Evolutionary conservation across 83 land plant genomes (phyloP).

Genomic region (Picea abies): DNA sequence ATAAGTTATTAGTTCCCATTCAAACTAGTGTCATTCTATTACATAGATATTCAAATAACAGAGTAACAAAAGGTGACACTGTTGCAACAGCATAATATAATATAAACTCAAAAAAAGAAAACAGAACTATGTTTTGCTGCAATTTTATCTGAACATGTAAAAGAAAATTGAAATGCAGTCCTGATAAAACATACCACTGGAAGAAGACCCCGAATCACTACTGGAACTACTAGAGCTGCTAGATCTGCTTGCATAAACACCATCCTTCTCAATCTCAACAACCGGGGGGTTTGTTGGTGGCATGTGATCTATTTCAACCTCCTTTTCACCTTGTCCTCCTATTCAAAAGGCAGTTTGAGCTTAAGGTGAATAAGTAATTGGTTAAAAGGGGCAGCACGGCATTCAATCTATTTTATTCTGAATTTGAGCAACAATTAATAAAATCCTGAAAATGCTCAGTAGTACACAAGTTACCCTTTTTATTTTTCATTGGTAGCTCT

Average conservation of each 20-base stretch:
- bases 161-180: background rate
- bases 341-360: background rate
- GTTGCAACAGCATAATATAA: background rate
- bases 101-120: background rate
- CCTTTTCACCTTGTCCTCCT: constrained; percentile 44
- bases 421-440: background rate
- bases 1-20: background rate
- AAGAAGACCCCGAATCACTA: constrained; percentile 90
- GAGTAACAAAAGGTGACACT: background rate
- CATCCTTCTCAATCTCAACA: constrained; percentile 56
- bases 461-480: constrained; percentile 16
- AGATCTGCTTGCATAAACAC: constrained; percentile 43
- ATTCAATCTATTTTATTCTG: background rate
- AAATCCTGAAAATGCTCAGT: background rate
- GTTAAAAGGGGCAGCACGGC: background rate
- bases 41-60: background rate
- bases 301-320: constrained; percentile 50
- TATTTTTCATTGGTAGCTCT: constrained; percentile 19
- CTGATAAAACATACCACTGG: constrained; percentile 69
- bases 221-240: constrained; percentile 92
- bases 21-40: background rate
- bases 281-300: constrained; percentile 44
- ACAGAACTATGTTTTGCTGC: background rate
- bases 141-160: background rate
- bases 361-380: background rate